Base-by-base conservation (phyloP, 176 grass and related monocot species). In the Typha latifolia region DNA sequence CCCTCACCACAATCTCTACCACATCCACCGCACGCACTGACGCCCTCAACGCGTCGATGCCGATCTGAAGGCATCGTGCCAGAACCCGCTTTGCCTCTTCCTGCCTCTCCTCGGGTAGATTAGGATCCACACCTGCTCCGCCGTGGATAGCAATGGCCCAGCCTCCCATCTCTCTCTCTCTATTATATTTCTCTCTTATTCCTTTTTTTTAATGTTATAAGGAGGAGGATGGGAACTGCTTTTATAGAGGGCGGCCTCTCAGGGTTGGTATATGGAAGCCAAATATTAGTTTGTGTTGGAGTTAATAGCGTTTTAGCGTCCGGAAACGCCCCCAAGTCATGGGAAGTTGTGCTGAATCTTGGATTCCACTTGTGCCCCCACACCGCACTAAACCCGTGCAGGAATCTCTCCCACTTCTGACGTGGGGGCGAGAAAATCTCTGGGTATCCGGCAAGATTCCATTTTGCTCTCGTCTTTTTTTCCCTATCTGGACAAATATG, bases 61-160 rank as follows among this genome's bases (percentile, higher is more conserved):
- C 94, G 0, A 68, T 21, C 49, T 87, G 76, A 13, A 93, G 86
- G 86, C 94, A 99, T 66, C 86, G 78, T 2, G 72, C 74, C 32
- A 99, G 79, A 12, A 99, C 81, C 14, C 72, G 78, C 70, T 92
- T 87, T 15, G 89, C 89, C 19, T 84, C 89, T 73, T 93, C 94
- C 76, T 87, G 94, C 0, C 77, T 19, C 4, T 78, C 62, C 75
- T 82, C 81, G 12, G 94, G 94, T 1, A 99, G 81, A 49, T 85
- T 87, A 4, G 89, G 94, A 76, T 99, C 94, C 12, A 99, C 84
- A 22, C 94, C 94, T 0, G 94, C 94, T 16, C 94, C 94, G 14
- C 94, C 89, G 64, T 99, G 94, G 73, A 99, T 82, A 0, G 89
- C 83, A 63, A 99, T 99, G 14, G 89, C 94, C 89, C 94, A 99